Base-by-base conservation (phyloP, 164 flowering plant genomes). In the Aristolochia fimbriata region DNA sequence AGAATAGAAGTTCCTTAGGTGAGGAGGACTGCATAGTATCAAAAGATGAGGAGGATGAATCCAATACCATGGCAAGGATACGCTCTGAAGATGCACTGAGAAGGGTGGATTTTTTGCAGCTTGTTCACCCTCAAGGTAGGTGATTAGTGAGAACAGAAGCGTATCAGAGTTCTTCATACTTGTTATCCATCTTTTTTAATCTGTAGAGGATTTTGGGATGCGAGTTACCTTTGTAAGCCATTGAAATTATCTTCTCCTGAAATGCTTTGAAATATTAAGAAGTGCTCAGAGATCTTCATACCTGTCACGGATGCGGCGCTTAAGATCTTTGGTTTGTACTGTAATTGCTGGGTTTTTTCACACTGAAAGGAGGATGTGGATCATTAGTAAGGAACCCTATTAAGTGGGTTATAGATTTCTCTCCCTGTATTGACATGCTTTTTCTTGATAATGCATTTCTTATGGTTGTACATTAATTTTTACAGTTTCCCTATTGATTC, bases 121-220 rank as follows among this genome's bases (percentile, higher is more conserved):
- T 68, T 47, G 71, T 59, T 47, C 20, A 68, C 30, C 63, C 60
- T 17, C 66, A 58, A 22, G 71, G 72, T 55, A 51, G 65, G 65
- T 65, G 68, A 70, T 50, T 19, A 13, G 30, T 12, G 21, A 51
- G 22, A 37, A 6, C n/a, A 24, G 43, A 37, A 37, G 1, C 8
- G 43, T 37, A 37, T 3, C 43, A 37, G 12, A 37, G 43, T 7
- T 10, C 43, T 37, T 10, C 43, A 37, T 37, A 37, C 12, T 10
- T 37, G 43, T 37, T 37, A 37, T 37, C 43, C 43, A 7, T 37
- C 7, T 31, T n/a, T 31, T 31, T 3, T 37, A 37, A 37, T 37
- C 43, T 37, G 43, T 37, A 37, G 4, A 37, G 43, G 9, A 10
- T 37, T 37, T 3, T 37, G 43, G 43, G 12, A 37, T 37, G 43